Percentiles rank a stretch among this genome's conserved stretches.
phyloP scores from a whole-genome alignment of 1,284 basidiomycete species.

The Papiliotrema flavescens region DNA sequence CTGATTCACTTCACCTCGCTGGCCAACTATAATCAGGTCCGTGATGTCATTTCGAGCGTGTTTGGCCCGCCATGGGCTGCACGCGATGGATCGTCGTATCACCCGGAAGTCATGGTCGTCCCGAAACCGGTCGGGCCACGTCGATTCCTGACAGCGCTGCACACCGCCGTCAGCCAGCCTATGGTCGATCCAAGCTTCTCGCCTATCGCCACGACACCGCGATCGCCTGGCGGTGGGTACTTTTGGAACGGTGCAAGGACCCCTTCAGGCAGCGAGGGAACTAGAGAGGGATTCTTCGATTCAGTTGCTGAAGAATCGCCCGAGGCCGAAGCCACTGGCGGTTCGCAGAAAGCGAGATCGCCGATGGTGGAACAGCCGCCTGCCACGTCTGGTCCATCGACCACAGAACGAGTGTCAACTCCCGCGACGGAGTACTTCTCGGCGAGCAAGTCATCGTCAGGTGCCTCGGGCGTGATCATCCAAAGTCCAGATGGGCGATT shows the following conservation, averaged over 20 bases:
- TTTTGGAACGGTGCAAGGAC: conserved; percentile 23
- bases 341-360: conserved; percentile 26
- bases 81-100: conserved; percentile 24
- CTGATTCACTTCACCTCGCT: conserved; percentile 88
- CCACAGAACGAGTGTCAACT: conserved; percentile 57
- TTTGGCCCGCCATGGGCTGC: conserved; percentile 47
- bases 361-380: conserved; percentile 36
- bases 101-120: conserved; percentile 86
- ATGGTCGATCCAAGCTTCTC: conserved; percentile 81
- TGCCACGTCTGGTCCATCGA: conserved; percentile 54
- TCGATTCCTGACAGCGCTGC: conserved; percentile 79
- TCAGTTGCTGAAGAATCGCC: conserved; percentile 25
- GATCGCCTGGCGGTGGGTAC: conserved; percentile 56
- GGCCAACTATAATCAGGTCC: conserved; percentile 78
- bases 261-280: conserved; percentile 19
- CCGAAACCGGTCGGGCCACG: conserved; percentile 93
- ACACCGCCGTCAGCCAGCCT: conserved; percentile 79
- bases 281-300: conserved; percentile 38
- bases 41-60: conserved; percentile 74
- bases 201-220: conserved; percentile 87
- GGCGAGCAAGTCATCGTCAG: conserved; percentile 61
- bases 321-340: conserved; percentile 2
- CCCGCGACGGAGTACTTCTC: conserved; percentile 88
- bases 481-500: conserved; percentile 88
- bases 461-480: conserved; percentile 82